phyloP scores from a whole-genome alignment of 139 green algal species.

The Marvania coccoides region DNA sequence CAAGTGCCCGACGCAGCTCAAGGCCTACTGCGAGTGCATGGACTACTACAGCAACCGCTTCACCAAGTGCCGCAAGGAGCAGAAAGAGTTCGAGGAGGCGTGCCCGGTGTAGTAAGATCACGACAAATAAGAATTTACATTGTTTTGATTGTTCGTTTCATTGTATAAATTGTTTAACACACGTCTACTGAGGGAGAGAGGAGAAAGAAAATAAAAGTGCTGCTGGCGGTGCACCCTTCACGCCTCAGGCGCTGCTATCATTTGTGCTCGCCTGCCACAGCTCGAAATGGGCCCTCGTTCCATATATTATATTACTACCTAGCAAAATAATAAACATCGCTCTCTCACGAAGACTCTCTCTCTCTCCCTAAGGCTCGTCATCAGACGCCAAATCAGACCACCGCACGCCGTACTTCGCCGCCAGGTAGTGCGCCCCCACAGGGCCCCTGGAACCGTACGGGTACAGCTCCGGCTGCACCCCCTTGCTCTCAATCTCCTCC shows the following conservation, averaged over 20 bases:
- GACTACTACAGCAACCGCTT: conserved; percentile 62
- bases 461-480: conserved; percentile 89
- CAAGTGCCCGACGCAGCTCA: conserved; percentile 43
- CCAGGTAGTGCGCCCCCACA: conserved; percentile 95
- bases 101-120: conserved; percentile 5
- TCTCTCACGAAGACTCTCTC: background rate
- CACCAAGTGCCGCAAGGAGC: conserved; percentile 50
- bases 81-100: conserved; percentile 37
- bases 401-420: conserved; percentile 89
- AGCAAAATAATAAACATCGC: conserved; percentile 1
- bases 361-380: background rate
- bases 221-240: no score
- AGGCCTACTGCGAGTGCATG: conserved; percentile 54
- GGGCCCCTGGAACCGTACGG: conserved; percentile 93
- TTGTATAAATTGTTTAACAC: background rate
- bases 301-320: background rate
- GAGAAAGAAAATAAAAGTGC: background rate
- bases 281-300: no score
- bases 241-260: background rate
- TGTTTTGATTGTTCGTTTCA: background rate
- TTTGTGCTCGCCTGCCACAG: background rate
- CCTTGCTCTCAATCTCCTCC: conserved; percentile 52
- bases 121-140: background rate
- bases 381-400: conserved; percentile 76
- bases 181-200: background rate